Evolutionary conservation across 225 moss, liverwort and hornwort species (phyloP), one percentile per base, ranked within the genome.

Genomic region (Neckera pumila): DNA sequence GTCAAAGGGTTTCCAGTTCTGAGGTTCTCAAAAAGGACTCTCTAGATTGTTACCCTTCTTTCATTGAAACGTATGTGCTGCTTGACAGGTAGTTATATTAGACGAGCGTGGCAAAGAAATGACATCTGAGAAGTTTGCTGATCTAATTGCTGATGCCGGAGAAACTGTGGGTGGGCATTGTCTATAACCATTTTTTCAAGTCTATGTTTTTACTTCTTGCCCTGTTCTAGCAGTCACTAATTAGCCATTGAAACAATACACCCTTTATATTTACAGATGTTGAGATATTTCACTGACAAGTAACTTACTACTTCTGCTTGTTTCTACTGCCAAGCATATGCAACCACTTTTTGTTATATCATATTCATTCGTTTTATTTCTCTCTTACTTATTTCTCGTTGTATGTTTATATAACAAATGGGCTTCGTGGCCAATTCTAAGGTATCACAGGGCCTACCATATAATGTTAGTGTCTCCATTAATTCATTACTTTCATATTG

Each of bases 51-150:
- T 43, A 45, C 25, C 38, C 77, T 36, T 65, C 26, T 59, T 16
- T 58, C n/a, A 43, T 70, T 54, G 80, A 43, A 54, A 34, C 45
- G 30, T 42, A 22, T 80, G 80, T 62, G 42, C 40, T 89, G 74
- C 53, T 57, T 94, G 89, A 65, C 97, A 98, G 98, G 95, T 98
- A 58, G 91, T 98, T 30, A 91, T 98, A 26, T 84, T 98, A 40
- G 97, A 98, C 89, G 97, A 98, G 89, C 90, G 95, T 42, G 97
- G 98, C 86, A 93, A 86, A 85, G 97, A 97, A 56, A 43, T 93
- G 82, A 97, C 95, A 6, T 98, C 95, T 8, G 95, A 97, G 87
- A 93, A 95, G 83, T 92, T 98, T 76, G 98, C 98, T 76, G 92
- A 94, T 30, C 87, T 95, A 71, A 95, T 98, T 63, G 98, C 97